phyloP scores from a whole-genome alignment of 2,329 filamentous ascomycete genomes.

The Aspergillus proliferans region DNA sequence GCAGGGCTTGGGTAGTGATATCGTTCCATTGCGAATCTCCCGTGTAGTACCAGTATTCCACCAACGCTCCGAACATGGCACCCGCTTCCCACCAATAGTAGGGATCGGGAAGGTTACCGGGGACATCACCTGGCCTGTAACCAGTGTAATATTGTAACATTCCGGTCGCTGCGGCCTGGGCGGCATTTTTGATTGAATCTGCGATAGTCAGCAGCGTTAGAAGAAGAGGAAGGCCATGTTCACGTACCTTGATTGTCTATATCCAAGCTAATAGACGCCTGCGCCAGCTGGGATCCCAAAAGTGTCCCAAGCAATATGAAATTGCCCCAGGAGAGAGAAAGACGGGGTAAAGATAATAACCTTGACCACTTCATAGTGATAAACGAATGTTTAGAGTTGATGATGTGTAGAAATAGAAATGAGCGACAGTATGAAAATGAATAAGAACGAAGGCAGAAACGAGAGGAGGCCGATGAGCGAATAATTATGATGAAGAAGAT shows the following conservation, averaged over 20 bases:
- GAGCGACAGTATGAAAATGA: background rate
- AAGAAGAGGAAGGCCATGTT: background rate
- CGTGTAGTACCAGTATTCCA: constrained; percentile 28
- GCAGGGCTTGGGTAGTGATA: constrained; percentile 54
- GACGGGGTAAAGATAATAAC: background rate
- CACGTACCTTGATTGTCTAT: constrained; percentile 20
- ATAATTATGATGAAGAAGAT: background rate
- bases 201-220: background rate
- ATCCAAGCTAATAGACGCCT: constrained; percentile 18
- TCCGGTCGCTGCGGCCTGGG: constrained; percentile 33
- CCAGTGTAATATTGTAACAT: constrained; percentile 45
- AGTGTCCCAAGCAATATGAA: constrained; percentile 6
- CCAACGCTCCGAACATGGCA: constrained; percentile 24
- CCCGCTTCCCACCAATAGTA: constrained; percentile 31
- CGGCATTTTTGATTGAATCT: constrained; percentile 39
- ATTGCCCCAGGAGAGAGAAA: background rate
- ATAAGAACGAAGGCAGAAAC: background rate
- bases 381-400: background rate
- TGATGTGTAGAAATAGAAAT: background rate
- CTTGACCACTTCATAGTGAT: background rate
- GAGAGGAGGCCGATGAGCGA: background rate
- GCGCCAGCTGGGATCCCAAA: constrained; percentile 16
- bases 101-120: constrained; percentile 42
- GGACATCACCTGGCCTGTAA: constrained; percentile 38
- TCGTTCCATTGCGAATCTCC: constrained; percentile 22